Evolutionary conservation across 768 basidiomycete species (phyloP), one percentile per base, ranked within the genome.

Genomic region (Termitomyces sp.): DNA sequence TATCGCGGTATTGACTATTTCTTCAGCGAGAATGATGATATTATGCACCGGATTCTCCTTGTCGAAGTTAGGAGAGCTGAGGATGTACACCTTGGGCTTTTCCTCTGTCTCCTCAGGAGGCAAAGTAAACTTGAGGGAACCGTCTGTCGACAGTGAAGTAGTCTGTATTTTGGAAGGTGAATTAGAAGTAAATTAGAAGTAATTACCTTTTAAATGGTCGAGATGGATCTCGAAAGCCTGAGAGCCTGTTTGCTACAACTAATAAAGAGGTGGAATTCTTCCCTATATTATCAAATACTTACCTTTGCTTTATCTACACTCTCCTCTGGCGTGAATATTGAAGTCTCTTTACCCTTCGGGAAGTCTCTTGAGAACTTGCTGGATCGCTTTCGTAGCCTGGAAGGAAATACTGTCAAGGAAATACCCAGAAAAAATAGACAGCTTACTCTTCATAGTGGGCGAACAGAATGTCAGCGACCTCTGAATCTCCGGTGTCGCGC

Each of bases 81-180:
- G 14, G 20, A 43, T 44, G 40, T 43, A 53, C 13, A 53, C 40
- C 22, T 53, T 43, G 6, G 40, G 40, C 13, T 43, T 34, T 27
- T 26, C 50, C 27, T 33, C 20, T 5, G 13, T 12, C 30, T 42
- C 42, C 1, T 53, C 22, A 10, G 40, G 27, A 40, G 53, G 53
- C 13, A 53, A n/a, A 22, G 53, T 53, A 33, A 53, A 42, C 42
- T 16, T 53, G 30, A 53, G 32, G n/a, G 53, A 53, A 24, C 53
- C 53, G 33, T 53, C 53, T 53, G 18, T 24, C 14, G 16, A 20
- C n/a, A 42, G 10, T 33, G 13, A 33, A 34, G 8, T 53, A 20
- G 2, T 1, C 20, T 32, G 20, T 20, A 30, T 24, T 51, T 8
- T 22, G 5, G 20, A 49, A 26, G 24, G 2, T 9, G 26, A 27